These are phyloP conservation scores for Phytophthora cryptogea DNA, from an alignment of 352 stramenopile genomes.

Conservation along the genomic window DNA sequence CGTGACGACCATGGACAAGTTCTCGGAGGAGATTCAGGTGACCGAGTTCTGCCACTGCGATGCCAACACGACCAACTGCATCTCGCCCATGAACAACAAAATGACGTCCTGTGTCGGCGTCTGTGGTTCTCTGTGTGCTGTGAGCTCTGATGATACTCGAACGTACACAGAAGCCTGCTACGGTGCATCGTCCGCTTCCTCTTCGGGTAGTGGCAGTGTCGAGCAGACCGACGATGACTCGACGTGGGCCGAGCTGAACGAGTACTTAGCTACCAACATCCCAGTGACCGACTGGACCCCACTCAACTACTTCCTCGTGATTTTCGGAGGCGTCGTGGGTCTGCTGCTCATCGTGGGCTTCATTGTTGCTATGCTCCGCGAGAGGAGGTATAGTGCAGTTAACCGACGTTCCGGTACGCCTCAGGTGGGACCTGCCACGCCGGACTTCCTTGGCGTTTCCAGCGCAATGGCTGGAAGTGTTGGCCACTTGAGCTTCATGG, in stretches of 20 bases:
- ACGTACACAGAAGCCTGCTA: constrained; percentile 50
- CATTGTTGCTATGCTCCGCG: constrained; percentile 25
- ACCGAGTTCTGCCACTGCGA: constrained; percentile 52
- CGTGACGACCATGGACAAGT: constrained; percentile 49
- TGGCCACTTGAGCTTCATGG: constrained; percentile 41
- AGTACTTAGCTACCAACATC: constrained; percentile 45
- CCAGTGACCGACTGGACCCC: constrained; percentile 40
- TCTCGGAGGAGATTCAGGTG: constrained; percentile 27
- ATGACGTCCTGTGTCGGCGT: constrained; percentile 58
- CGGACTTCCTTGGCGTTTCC: constrained; percentile 25
- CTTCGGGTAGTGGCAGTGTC: constrained; percentile 23
- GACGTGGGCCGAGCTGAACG: constrained; percentile 49
- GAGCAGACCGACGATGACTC: not conserved
- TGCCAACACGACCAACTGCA: constrained; percentile 48
- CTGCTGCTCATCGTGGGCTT: constrained; percentile 51
- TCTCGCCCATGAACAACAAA: constrained; percentile 48
- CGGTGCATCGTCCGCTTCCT: constrained; percentile 19
- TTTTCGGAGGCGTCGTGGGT: constrained; percentile 42
- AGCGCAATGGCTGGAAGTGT: constrained; percentile 22
- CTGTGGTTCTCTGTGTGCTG: constrained; percentile 53
- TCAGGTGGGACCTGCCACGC: constrained; percentile 29
- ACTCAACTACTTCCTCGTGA: constrained; percentile 60
- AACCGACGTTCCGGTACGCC: constrained; percentile 24
- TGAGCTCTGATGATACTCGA: constrained; percentile 39
- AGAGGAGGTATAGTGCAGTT: not conserved